A percentile compares a stretch with the other conserved stretches of the same genome.
Evolutionary conservation across 345 rosid genomes (phyloP).

Genomic region (Eucalyptus erythrocorys): DNA sequence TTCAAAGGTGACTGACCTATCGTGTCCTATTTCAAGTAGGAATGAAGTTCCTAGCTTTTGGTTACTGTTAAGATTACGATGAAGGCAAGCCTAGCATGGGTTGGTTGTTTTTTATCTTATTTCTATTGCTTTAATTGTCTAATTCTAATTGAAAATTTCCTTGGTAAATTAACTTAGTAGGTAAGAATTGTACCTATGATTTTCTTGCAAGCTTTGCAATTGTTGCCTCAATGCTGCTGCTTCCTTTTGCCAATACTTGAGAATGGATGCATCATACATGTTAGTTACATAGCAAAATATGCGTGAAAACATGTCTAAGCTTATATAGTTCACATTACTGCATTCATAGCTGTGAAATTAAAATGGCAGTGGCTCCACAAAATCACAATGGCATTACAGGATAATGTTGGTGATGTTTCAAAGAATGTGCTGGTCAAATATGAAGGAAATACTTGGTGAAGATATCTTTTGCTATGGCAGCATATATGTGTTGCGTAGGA

Average conservation of each 20-base stretch:
- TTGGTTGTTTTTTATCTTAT: background rate
- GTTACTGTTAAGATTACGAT: background rate
- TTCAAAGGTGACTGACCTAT: background rate
- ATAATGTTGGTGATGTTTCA: background rate
- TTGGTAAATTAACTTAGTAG: background rate
- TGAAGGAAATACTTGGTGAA: background rate
- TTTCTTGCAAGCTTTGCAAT: slow-evolving; percentile 15
- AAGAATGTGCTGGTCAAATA: background rate
- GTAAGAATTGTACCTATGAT: slow-evolving; percentile 3
- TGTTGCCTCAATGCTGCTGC: slow-evolving; percentile 18
- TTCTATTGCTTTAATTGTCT: background rate
- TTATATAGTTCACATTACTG: background rate
- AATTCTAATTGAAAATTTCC: background rate
- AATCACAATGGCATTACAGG: background rate
- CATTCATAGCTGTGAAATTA: background rate
- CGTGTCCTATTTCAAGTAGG: background rate
- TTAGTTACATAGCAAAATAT: background rate
- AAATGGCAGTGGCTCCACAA: background rate
- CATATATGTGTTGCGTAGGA: background rate
- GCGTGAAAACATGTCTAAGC: background rate
- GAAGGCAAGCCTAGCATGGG: background rate
- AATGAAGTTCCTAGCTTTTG: background rate
- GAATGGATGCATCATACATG: background rate
- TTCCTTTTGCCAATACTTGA: slow-evolving; percentile 18
- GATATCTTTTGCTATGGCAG: background rate